phyloP scores from a whole-genome alignment of 257 asterid genomes.

The Mentha longifolia region DNA sequence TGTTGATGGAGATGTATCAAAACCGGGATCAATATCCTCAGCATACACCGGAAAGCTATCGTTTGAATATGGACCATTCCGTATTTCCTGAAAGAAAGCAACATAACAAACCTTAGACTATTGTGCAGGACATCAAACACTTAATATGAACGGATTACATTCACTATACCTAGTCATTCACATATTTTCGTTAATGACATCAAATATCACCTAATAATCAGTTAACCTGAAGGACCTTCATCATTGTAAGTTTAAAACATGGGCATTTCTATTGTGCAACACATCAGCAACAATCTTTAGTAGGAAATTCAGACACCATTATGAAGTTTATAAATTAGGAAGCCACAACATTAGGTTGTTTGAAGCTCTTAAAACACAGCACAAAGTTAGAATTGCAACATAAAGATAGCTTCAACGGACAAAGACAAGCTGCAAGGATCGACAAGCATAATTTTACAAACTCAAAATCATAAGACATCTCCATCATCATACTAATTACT shows the following conservation, averaged over 20 bases:
- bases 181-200: not conserved
- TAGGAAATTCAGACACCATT: not conserved
- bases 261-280: not conserved
- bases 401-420: not conserved
- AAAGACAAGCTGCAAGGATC: not conserved
- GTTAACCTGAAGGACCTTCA: not conserved
- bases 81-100: slow-evolving; percentile 75
- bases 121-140: not conserved
- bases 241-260: not conserved
- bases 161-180: not conserved
- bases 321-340: slow-evolving; percentile 1
- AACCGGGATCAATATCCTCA: slow-evolving; percentile 93
- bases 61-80: slow-evolving; percentile 96
- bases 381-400: not conserved
- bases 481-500: slow-evolving; percentile 13
- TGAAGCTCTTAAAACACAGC: slow-evolving; percentile 1
- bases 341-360: not conserved
- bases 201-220: not conserved
- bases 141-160: not conserved
- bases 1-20: slow-evolving; percentile 85
- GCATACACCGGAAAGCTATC: slow-evolving; percentile 95
- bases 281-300: slow-evolving; percentile 4
- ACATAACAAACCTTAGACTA: slow-evolving; percentile 15
- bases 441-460: not conserved
- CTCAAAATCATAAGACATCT: not conserved